Evolutionary conservation across 2,329 filamentous ascomycete species (phyloP), one percentile per base, ranked within the genome.

Genomic region (Penicillium sp.): DNA sequence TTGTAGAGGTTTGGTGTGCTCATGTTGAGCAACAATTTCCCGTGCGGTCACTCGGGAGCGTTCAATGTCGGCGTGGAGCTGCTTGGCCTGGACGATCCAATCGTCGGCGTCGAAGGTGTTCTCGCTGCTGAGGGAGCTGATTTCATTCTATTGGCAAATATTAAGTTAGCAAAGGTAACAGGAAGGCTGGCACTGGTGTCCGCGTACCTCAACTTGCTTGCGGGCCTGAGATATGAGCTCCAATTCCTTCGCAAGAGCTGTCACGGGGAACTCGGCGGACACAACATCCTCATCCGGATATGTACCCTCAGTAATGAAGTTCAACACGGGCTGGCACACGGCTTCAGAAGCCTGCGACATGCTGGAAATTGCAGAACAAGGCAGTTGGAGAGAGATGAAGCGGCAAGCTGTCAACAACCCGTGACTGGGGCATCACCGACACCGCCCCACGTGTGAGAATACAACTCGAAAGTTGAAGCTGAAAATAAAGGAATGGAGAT

Each of bases 41-140:
- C 84, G 84, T 18, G 91, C 89, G 28, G 89, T 83, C 13, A 80
- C 78, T 60, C 88, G 85, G 20, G 89, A 91, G 38, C 81, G 80
- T 59, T 87, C 81, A 55, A 96, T 91, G 63, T 96, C 91, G 51
- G 84, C 80, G 66, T 95, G 88, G 6, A 96, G 79, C 42, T 84
- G 81, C 68, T 88, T 88, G 39, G 90, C 89, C 66, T 93, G 88
- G 42, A 77, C 73, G 46, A 94, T 87, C 91, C 91, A 97, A 42
- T 84, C 80, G 62, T 89, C 86, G 41, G 95, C 85, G 60, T 94
- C 86, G 31, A 84, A 80, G 46, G 84, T 86, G 14, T 83, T 86
- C 55, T 89, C 82, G 62, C 82, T 80, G 68, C 90, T 94, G 51
- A 93, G 80, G 18, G 74, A 68, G 54, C 84, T 85, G 48, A 97